These are phyloP conservation scores for Calendula officinalis DNA, from an alignment of 129 eudicot genomes.

Conservation along the genomic window DNA sequence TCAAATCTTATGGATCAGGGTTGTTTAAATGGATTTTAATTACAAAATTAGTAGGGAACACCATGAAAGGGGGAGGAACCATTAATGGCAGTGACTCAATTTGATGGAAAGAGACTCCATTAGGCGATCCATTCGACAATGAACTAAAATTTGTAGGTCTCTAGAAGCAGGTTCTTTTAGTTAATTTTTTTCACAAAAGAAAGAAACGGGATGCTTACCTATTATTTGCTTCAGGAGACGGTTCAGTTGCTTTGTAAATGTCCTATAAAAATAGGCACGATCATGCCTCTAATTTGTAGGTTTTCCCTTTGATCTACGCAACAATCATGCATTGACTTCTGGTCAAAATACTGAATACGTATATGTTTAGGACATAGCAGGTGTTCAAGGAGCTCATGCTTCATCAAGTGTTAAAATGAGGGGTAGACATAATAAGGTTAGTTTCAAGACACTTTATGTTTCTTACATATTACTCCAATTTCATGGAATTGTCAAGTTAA, in stretches of 20 bases:
- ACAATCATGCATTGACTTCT: neutral
- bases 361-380: slow-evolving; percentile 40
- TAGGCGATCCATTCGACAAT: slow-evolving; percentile 53
- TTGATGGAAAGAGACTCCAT: slow-evolving; percentile 66
- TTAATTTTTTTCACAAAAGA: too few species aligned
- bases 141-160: slow-evolving; percentile 37
- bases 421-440: slow-evolving; percentile 65
- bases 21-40: slow-evolving; percentile 75
- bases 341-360: slow-evolving; percentile 1
- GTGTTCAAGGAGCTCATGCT: slow-evolving; percentile 55
- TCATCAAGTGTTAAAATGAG: slow-evolving; percentile 35
- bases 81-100: slow-evolving; percentile 83
- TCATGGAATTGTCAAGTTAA: neutral
- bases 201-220: too few species aligned
- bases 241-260: too few species aligned
- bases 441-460: slow-evolving; percentile 11
- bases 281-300: too few species aligned
- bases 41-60: slow-evolving; percentile 78
- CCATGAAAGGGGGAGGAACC: slow-evolving; percentile 69
- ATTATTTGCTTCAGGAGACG: too few species aligned
- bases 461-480: neutral
- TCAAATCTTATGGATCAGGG: slow-evolving; percentile 69
- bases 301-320: too few species aligned
- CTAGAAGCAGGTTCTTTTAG: too few species aligned
- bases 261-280: too few species aligned